Conservation (phyloP, 192 early-diverging fungal species). For the Gigaspora rosea region DNA sequence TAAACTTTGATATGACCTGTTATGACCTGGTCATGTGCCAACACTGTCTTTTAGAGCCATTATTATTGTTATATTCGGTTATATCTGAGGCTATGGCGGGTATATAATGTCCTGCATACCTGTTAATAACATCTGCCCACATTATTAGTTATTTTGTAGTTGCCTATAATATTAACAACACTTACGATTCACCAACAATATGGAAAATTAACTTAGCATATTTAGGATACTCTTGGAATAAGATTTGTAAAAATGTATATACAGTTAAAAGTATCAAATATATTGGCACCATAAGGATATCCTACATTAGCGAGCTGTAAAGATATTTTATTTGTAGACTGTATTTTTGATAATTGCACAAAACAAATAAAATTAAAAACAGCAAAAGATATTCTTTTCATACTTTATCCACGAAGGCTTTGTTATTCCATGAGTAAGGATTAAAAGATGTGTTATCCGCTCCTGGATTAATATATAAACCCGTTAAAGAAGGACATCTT, state of each 20-base stretch:
- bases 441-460: conserved; percentile 70
- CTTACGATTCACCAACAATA: conserved; percentile 78
- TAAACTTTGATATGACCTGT: too few relatives aligned
- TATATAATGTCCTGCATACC: conserved; percentile 90
- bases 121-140: not conserved
- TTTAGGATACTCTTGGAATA: conserved; percentile 84
- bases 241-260: conserved; percentile 91
- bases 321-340: not conserved
- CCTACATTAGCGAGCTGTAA: conserved; percentile 82
- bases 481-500: conserved; percentile 72
- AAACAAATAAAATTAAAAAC: not conserved
- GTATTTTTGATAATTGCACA: not conserved
- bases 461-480: conserved; percentile 72
- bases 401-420: conserved; percentile 85
- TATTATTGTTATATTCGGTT: conserved; percentile 70
- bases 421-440: conserved; percentile 85
- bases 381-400: too few relatives aligned
- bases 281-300: conserved; percentile 80
- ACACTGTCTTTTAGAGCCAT: too few relatives aligned
- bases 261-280: conserved; percentile 79
- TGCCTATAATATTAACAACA: conserved; percentile 24
- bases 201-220: conserved; percentile 80
- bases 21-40: too few relatives aligned
- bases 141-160: too few relatives aligned
- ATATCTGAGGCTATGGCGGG: conserved; percentile 88